Evolutionary conservation across 441 rosid species (phyloP), one percentile per base, ranked within the genome.

Genomic region (Eruca vesicaria): DNA sequence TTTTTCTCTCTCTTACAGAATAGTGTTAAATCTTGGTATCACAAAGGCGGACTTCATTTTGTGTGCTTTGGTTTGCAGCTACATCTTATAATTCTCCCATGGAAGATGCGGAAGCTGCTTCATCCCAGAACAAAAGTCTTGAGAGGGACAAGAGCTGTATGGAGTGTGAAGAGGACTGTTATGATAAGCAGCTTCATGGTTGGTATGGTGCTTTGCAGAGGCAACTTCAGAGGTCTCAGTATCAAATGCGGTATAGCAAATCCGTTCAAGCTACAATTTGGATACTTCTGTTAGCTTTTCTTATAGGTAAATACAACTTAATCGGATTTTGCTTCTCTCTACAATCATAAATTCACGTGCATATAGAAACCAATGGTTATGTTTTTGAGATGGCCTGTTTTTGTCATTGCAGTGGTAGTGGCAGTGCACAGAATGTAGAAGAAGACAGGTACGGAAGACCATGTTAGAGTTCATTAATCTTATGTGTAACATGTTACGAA

Each of bases 161-260:
- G 76, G 89, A 85, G 62, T 83, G 88, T 29, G 88, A 89, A 62
- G 89, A 89, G 74, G 88, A 87, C 65, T 86, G 87, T 72, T 89
- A 86, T 21, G 80, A 87, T 63, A 93, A 93, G 81, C 96, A 84
- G 77, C 89, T 93, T 23, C 78, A 88, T 66, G 93, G 97, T 63
- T 93, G 96, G 94, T 84, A 86, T 82, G 94, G 98, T 79, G 86
- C 90, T 65, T 2, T 88, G 28, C 97, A 88, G 76, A 87, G 98
- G 65, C 96, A 81, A 67, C 86, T 23, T n/a, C n/a, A n/a, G n/a
- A n/a, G 97, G 78, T 93, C 96, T 79, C 94, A 87, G 74, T 90
- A 90, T 83, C 94, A 81, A 63, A 86, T 93, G 90, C 96, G 82
- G 67, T 85, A 87, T 71, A 77, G 86, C 78, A 88, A 88, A 78